phyloP scores from a whole-genome alignment of 129 eudicot species.

The Helichrysum umbraculigerum region DNA sequence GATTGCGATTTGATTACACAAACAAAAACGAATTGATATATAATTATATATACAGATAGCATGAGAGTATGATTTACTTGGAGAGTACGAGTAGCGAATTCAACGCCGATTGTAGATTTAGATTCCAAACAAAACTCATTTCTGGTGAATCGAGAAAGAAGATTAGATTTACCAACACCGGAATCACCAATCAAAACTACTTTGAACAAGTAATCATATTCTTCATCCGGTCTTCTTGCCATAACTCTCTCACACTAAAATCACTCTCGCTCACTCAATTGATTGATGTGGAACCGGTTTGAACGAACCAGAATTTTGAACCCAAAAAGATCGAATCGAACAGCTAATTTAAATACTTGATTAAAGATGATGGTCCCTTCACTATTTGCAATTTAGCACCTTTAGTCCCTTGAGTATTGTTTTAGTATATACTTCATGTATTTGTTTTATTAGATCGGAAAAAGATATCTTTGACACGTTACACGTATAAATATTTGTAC shows the following conservation, averaged over 20 bases:
- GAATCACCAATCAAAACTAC: slow-evolving; percentile 88
- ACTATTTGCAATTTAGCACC: not conserved
- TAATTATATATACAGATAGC: not conserved
- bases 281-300: slow-evolving; percentile 22
- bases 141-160: slow-evolving; percentile 83
- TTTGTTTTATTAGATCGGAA: not conserved
- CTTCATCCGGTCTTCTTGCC: slow-evolving; percentile 91
- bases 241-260: slow-evolving; percentile 38
- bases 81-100: slow-evolving; percentile 93
- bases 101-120: slow-evolving; percentile 95
- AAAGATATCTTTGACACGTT: not conserved
- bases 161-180: slow-evolving; percentile 82
- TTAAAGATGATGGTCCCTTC: not conserved
- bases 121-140: slow-evolving; percentile 91
- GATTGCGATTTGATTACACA: slow-evolving; percentile 3
- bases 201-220: slow-evolving; percentile 90
- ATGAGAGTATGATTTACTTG: slow-evolving; percentile 46
- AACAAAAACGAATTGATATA: not conserved
- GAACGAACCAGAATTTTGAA: slow-evolving; percentile 5
- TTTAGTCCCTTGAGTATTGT: not conserved
- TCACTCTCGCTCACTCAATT: slow-evolving; percentile 13
- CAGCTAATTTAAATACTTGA: not conserved
- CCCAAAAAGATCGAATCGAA: slow-evolving; percentile 10
- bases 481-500: not conserved
- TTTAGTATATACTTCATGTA: not conserved